Evolutionary conservation across 2,329 filamentous ascomycete species (phyloP), one percentile per base, ranked within the genome.

Genomic region (Xylariales sp.): DNA sequence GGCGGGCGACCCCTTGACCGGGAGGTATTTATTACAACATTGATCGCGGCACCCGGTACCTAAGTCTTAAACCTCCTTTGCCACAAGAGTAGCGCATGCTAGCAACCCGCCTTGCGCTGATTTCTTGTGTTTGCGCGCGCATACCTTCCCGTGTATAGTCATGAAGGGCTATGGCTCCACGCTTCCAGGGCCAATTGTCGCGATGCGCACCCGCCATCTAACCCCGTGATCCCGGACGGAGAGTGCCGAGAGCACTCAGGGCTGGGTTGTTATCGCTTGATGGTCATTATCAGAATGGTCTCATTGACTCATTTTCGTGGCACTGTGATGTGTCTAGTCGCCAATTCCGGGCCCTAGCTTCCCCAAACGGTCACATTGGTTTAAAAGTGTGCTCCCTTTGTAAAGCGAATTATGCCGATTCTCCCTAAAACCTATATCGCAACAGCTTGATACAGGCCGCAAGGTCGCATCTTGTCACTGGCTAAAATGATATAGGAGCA

Each of bases 351-450:
- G 32, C 54, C 43, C 58, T 54, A 12, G 18, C 16, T 55, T 57
- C 36, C n/a, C 46, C 49, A 30, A 53, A 56, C 49, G 16, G 30
- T 45, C 45, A 56, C 57, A 56, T 63, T 16, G 49, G 14, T 59
- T n/a, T 10, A 54, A 48, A 53, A 32, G 60, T 34, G 45, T 53
- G 28, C 18, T 45, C 46, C 30, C 41, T 34, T 34, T 64, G 18
- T n/a, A 45, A 62, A 53, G 58, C 52, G 41, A 60, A 50, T 55
- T 46, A 60, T 64, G 62, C 59, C 59, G 58, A 43, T 65, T 54
- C 12, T 9, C 34, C 43, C 49, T 61, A 41, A 64, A 54, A 58
- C 56, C 41, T 62, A 28, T 60, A 59, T 69, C 62, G 57, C 59
- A 62, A 52, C 45, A 39, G 23, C 59, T 46, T 57, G 59, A 64